Evolutionary conservation across 73 alveolate genomes (phyloP), one percentile per base, ranked within the genome.

Genomic region (Stentor coeruleus): DNA sequence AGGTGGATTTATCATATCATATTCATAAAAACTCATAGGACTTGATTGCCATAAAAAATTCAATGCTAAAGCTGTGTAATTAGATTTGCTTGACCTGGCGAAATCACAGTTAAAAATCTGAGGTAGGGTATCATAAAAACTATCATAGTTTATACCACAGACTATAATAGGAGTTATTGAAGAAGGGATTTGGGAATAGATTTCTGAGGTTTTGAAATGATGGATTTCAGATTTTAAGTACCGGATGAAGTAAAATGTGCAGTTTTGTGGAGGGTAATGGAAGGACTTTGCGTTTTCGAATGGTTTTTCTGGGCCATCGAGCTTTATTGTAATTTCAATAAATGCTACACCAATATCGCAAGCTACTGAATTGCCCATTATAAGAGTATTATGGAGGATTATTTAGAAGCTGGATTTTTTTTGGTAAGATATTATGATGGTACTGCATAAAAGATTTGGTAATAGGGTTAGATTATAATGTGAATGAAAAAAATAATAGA

Each of bases 321-420:
- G 26, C 33, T 15, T 26, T 20, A 75, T 75, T 1, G 59, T 33
- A 0, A 35, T 35, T 37, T 40, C 74, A 6, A 75, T 20, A 38
- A 37, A 75, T 3, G 20, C 83, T 0, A 66, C 59, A 20, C 83
- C 83, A 1, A 75, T 20, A 3, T 75, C 83, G 28, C 26, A 26
- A 11, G 83, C 31, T 31, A 75, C 39, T 75, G 33, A 38, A 2
- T 75, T 75, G 15, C 83, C 83, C 83, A 75, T 75, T 75, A 37
- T n/a, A 28, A 66, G 14, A 37, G 28, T 31, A 20, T 49, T 49
- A 49, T 49, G 39, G 33, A 66, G 37, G 33, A 66, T 66, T n/a
- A n/a, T n/a, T n/a, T n/a, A n/a, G n/a, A n/a, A n/a, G n/a, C n/a
- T n/a, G n/a, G n/a, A n/a, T n/a, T n/a, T n/a, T n/a, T n/a, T n/a